These are phyloP conservation scores for Micromonas commoda DNA, from an alignment of 139 green algal genomes.

Conservation along the genomic window DNA sequence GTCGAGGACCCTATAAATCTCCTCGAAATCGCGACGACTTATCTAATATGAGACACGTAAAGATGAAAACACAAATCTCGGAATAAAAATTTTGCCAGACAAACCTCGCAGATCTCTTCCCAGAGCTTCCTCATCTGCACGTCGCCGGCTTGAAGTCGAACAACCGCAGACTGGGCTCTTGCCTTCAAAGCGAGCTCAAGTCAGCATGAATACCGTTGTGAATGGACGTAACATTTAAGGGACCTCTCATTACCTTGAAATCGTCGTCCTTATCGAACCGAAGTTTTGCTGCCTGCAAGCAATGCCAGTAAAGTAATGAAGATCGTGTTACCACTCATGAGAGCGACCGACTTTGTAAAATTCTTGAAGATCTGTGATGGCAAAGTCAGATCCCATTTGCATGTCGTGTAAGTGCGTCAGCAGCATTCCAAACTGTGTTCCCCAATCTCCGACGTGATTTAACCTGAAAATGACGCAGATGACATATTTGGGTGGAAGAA, in stretches of 20 bases:
- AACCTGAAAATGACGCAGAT: constrained; percentile 60
- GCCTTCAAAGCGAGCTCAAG: too few relatives aligned
- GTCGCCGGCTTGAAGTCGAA: constrained; percentile 74
- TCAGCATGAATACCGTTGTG: too few relatives aligned
- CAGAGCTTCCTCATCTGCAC: constrained; percentile 61
- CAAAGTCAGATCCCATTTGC: constrained; percentile 1
- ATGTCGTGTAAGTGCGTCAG: constrained; percentile 62
- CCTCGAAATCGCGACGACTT: constrained; percentile 77
- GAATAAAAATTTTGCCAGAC: too few relatives aligned
- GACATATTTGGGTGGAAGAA: too few relatives aligned
- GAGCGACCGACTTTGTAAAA: constrained; percentile 36
- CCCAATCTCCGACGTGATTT: constrained; percentile 98
- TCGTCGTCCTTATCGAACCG: constrained; percentile 92
- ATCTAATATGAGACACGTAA: too few relatives aligned
- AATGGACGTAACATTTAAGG: too few relatives aligned
- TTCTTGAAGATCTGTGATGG: constrained; percentile 51
- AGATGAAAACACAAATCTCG: too few relatives aligned
- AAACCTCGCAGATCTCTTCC: constrained; percentile 81
- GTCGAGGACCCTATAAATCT: constrained; percentile 75
- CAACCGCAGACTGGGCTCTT: constrained; percentile 70
- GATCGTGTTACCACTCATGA: too few relatives aligned
- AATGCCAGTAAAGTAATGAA: not conserved
- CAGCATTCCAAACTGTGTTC: constrained; percentile 99
- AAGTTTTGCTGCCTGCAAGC: constrained; percentile 58
- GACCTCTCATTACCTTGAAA: too few relatives aligned